Evolutionary conservation across 164 flowering plant genomes (phyloP).

Genomic region (Buxus sempervirens): DNA sequence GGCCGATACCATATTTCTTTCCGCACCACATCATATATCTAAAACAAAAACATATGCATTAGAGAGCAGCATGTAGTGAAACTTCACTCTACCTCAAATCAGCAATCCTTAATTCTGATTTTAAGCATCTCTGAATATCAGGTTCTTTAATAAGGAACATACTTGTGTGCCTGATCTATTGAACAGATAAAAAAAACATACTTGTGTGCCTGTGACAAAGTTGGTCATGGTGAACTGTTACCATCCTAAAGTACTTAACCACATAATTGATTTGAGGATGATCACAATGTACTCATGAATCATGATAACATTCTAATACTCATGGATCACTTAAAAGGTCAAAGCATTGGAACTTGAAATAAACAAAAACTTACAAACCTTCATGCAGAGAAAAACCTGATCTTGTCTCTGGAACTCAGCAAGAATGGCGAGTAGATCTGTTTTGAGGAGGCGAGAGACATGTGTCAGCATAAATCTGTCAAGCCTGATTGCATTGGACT

Average conservation of each 20-base stretch:
- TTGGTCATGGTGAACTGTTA: too few relatives aligned
- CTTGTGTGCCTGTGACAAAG: too few relatives aligned
- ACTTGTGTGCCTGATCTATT: too few relatives aligned
- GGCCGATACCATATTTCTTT: constrained; percentile 96
- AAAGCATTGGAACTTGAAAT: background rate
- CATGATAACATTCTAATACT: too few relatives aligned
- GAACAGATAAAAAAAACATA: too few relatives aligned
- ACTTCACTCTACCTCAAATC: background rate
- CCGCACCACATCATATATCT: constrained; percentile 86
- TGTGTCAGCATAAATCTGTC: constrained; percentile 59
- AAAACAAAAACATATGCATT: constrained; percentile 17
- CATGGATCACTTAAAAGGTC: too few relatives aligned
- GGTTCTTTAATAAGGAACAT: too few relatives aligned
- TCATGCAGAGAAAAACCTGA: constrained; percentile 78
- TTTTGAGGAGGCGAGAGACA: constrained; percentile 83
- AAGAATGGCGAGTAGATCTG: constrained; percentile 86
- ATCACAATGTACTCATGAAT: too few relatives aligned
- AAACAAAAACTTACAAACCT: constrained; percentile 33
- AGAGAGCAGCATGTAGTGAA: background rate
- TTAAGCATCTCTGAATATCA: too few relatives aligned
- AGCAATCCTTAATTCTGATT: too few relatives aligned
- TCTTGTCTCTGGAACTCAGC: constrained; percentile 88
- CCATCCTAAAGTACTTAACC: too few relatives aligned
- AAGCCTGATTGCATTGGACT: constrained; percentile 49
- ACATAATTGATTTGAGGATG: too few relatives aligned